Evolutionary conservation across 805 yeast genomes (phyloP).

Genomic region (Suhomyces sp.): DNA sequence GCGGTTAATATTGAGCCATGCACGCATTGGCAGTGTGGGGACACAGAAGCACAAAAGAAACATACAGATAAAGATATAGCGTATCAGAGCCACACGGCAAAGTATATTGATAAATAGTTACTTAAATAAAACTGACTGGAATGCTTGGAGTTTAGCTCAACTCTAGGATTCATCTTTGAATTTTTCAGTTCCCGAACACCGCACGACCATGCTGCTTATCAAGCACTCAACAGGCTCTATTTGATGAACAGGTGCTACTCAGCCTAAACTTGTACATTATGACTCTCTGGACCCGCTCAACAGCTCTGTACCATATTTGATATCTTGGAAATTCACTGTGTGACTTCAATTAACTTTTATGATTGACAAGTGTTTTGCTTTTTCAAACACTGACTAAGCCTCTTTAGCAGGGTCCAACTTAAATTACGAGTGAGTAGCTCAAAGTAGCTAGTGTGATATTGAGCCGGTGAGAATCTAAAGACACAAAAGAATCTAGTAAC

Average conservation of each 20-base stretch:
- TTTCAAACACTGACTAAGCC: background rate
- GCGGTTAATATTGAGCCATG: background rate
- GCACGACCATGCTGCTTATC: background rate
- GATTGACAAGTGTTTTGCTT: background rate
- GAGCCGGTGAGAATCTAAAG: background rate
- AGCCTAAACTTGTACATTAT: background rate
- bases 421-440: no score
- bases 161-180: background rate
- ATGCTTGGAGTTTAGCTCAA: background rate
- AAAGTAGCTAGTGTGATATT: no score
- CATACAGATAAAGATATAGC: background rate
- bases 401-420: background rate
- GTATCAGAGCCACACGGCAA: background rate
- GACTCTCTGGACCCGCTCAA: background rate
- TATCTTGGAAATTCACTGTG: background rate
- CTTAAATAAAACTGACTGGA: background rate
- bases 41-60: background rate
- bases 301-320: background rate
- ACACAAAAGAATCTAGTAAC: background rate
- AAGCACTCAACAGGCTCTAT: background rate
- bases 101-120: no score
- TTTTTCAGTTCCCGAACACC: background rate
- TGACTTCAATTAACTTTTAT: background rate
- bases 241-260: background rate
- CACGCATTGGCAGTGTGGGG: background rate